Evolutionary conservation across 345 rosid genomes (phyloP), one percentile per base, ranked within the genome.

Genomic region (Populus deltoides): DNA sequence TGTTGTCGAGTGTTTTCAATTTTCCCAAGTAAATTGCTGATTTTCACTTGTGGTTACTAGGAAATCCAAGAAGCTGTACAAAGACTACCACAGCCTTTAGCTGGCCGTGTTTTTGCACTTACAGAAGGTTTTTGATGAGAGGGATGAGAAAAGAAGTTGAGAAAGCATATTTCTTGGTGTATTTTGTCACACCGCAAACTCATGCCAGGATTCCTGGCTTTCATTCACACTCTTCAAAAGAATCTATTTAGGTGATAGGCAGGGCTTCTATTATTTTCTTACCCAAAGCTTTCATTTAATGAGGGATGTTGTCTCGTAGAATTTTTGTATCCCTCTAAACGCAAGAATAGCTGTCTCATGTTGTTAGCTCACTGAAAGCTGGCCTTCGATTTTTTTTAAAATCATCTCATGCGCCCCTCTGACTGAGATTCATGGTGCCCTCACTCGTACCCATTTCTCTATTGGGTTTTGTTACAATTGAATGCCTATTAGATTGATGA

Each of bases 91-190:
- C 81, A 90, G 27, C 89, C 98, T 79, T 81, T 96, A 80, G 81
- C 82, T 25, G 94, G 90, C 77, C 91, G 94, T 73, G 97, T 91
- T 74, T 89, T 80, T 90, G 91, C 96, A 67, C 85, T 96, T 61
- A 91, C 93, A 4, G 92, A 91, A 84, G 97, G 98, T 69, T 90
- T 90, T 82, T 93, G 84, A 86, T 22, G 16, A 57, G 66, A 66
- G 38, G 62, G 73, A 36, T 57, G 78, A 78, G 57, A 29, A 65
- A 41, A 70, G 62, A 59, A 17, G 65, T 77, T 47, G 39, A 65
- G 65, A 47, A 51, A 59, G 4, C 16, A 39, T 22, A 39, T 67
- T 35, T 17, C 13, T 59, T 22, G 18, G 11, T 2, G 65, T 59
- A 45, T 45, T 45, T 45, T 45, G 51, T 45, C 51, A 3, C 51